Base-by-base conservation (phyloP, 495 filamentous ascomycete species). In the Hypoxylon crocopeplum region DNA sequence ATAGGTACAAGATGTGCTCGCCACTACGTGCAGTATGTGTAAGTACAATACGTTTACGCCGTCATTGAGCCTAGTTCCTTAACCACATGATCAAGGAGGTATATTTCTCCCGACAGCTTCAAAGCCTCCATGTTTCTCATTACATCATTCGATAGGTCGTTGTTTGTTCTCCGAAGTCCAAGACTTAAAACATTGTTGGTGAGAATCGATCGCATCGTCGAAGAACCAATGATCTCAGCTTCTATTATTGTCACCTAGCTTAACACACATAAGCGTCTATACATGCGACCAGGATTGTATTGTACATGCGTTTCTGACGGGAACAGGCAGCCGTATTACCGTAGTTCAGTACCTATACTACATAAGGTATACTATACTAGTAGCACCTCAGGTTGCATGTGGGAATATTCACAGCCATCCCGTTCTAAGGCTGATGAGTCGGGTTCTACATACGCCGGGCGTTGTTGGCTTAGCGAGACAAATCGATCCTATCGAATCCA, bases 191-290 rank as follows among this genome's bases (percentile, higher is more conserved):
- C 33, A 42, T 32, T 47, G 17, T 41, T 59, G 45, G 45, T 15
- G 36, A 25, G n/a, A 27, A n/a, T 17, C 17, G 25, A 45, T 37
- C 7, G 8, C 38, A 37, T 10, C 41, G 32, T 19, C 39, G 15
- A 3, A 34, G n/a, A 34, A 10, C 32, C 32, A 34, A 34, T 34
- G 32, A 13, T 10, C 48, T 48, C 52, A 56, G 52, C 47, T 62
- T 57, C 52, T 57, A 62, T 57, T 56, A 49, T 62, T 62, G 29
- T 57, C 51, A 32, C 42, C n/a, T 27, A 33, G 29, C 7, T 46
- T n/a, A n/a, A n/a, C n/a, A n/a, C 10, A 30, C 7, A 11, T 38
- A 11, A 6, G 24, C 12, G 45, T 36, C 39, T 54, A 44, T 48
- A 24, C n/a, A n/a, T n/a, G n/a, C n/a, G n/a, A n/a, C n/a, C n/a